Base-by-base conservation (phyloP, 306 rosid genomes). In the Oemleria cerasiformis region DNA sequence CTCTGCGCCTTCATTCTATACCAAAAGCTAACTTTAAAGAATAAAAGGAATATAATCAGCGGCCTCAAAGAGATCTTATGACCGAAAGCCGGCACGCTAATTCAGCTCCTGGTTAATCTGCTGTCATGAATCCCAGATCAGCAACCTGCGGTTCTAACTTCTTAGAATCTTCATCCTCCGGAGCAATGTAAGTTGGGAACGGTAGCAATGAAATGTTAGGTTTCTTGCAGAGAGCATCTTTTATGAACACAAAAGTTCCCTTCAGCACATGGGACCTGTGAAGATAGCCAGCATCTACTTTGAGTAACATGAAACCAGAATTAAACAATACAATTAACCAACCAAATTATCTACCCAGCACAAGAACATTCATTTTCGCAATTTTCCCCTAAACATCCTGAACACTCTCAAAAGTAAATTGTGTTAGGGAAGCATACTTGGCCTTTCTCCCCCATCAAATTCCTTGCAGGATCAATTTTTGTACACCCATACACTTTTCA, bases 371-470 rank as follows among this genome's bases (percentile, higher is more conserved):
- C 41, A 56, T 36, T 25, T 51, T 38, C 10, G 23, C 13, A 30
- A 57, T 25, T 57, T 70, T 13, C 16, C 15, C 34, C 72, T 39
- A 5, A 39, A 36, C 16, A 4, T 34, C 20, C 40, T 39, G 50
- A 68, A 54, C 73, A 69, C 44, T 56, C 61, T 10, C 36, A 10
- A 56, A 67, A 38, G 62, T 11, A 74, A 67, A 57, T 36, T 47
- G 5, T 41, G 20, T 50, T 61, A 67, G 65, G 75, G 57, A 74
- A 82, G 9, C 78, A 38, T 88, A 94, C 99, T 86, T 91, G 99
- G 84, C 99, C 99, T 84, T 55, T 87, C 79, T 91, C 93, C 99
- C 96, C 91, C 74, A 95, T 88, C 83, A 91, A 80, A 81, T 89
- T 91, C 84, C 99, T 89, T 14, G 92, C 96, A 1, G 99, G 99